Conservation (phyloP, 1,284 basidiomycete genomes). For the Fomitopsis betulina region DNA sequence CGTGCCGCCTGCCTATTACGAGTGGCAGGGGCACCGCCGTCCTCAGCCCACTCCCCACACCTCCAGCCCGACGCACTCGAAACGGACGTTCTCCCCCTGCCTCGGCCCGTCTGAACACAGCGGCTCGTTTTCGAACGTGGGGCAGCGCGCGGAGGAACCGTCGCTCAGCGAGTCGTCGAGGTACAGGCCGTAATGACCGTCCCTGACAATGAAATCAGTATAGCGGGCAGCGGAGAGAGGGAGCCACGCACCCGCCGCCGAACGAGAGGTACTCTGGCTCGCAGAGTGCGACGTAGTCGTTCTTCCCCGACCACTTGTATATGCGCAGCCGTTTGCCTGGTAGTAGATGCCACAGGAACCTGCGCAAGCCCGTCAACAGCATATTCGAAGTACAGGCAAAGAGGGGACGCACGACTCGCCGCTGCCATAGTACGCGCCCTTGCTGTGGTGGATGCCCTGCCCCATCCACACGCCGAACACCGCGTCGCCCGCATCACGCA, state of each 20-base stretch:
- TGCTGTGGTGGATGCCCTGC: slow-evolving; percentile 60
- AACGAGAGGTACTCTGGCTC: slow-evolving; percentile 80
- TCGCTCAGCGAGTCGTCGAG: slow-evolving; percentile 81
- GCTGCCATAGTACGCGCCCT: slow-evolving; percentile 74
- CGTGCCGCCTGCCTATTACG: background rate
- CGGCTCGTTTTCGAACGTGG: slow-evolving; percentile 86
- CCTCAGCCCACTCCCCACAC: slow-evolving; percentile 69
- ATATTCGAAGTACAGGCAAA: no score
- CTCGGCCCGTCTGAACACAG: slow-evolving; percentile 53
- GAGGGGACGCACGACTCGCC: slow-evolving; percentile 72
- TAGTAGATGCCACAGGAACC: slow-evolving; percentile 72
- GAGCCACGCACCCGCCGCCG: slow-evolving; percentile 81
- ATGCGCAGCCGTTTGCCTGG: slow-evolving; percentile 45
- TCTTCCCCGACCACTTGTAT: slow-evolving; percentile 87
- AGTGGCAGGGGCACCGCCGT: background rate
- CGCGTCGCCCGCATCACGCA: slow-evolving; percentile 57
- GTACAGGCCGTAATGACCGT: slow-evolving; percentile 86
- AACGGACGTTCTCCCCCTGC: slow-evolving; percentile 50
- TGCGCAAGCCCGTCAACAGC: slow-evolving; percentile 23
- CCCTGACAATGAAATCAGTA: slow-evolving; percentile 38
- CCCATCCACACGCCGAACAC: slow-evolving; percentile 82
- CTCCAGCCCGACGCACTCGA: slow-evolving; percentile 84
- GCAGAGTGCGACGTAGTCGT: slow-evolving; percentile 88
- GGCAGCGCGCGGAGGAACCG: slow-evolving; percentile 81
- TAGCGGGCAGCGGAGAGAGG: slow-evolving; percentile 6